phyloP scores from a whole-genome alignment of 1,284 basidiomycete species.

The Rhizoctonia solani region DNA sequence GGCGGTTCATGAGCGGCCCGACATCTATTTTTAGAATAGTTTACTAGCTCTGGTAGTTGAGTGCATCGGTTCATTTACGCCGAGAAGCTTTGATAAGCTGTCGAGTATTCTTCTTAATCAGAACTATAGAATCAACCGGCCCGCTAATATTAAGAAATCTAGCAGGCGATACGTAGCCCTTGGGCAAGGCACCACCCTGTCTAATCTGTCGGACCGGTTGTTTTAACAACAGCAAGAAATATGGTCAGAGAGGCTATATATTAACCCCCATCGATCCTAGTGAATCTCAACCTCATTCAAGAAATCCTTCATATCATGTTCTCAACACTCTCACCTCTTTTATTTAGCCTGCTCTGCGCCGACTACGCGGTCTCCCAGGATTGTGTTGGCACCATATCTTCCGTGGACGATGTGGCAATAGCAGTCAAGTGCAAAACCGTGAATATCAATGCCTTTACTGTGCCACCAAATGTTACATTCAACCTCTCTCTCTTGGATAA shows the following conservation, averaged over 20 bases:
- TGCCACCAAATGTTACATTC: slow-evolving; percentile 50
- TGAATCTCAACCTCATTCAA: background rate
- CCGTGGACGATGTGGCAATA: slow-evolving; percentile 26
- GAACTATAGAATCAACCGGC: too few relatives aligned
- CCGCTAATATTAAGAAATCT: too few relatives aligned
- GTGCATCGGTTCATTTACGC: too few relatives aligned
- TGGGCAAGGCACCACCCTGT: too few relatives aligned
- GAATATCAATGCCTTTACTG: slow-evolving; percentile 37
- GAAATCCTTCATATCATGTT: background rate
- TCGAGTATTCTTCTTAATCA: too few relatives aligned
- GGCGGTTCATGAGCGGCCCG: too few relatives aligned
- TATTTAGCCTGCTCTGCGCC: background rate
- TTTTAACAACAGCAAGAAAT: too few relatives aligned
- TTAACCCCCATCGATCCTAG: background rate
- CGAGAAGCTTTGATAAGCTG: too few relatives aligned
- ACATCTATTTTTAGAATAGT: too few relatives aligned
- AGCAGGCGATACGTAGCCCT: too few relatives aligned
- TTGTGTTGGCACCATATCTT: slow-evolving; percentile 36
- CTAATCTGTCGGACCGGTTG: too few relatives aligned
- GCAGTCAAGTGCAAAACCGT: slow-evolving; percentile 36
- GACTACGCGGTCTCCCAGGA: slow-evolving; percentile 1
- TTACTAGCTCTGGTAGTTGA: too few relatives aligned
- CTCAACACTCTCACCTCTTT: background rate
- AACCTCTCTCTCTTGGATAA: slow-evolving; percentile 49
- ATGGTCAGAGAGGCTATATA: background rate